Conservation (phyloP, 2,329 filamentous ascomycete genomes). For the Botryotinia calthae region DNA sequence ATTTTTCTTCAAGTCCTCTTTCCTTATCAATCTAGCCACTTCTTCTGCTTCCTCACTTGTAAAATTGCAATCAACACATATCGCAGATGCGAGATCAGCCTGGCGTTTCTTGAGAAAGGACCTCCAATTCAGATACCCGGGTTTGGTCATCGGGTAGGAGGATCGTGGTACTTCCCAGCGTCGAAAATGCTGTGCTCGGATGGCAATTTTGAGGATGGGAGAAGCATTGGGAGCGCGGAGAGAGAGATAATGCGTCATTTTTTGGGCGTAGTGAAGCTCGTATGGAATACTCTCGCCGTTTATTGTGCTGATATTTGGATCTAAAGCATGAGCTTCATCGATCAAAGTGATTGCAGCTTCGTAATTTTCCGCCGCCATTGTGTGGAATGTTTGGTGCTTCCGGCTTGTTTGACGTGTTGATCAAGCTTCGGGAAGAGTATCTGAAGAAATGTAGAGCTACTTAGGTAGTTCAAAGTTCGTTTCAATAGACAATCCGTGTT, state of each 20-base stretch:
- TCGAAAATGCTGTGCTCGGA: conserved; percentile 80
- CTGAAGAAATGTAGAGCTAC: not conserved
- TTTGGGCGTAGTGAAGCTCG: conserved; percentile 77
- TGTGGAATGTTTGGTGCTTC: not conserved
- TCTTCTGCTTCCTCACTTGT: conserved; percentile 53
- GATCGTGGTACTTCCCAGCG: conserved; percentile 78
- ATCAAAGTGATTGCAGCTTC: conserved; percentile 62
- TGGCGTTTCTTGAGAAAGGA: conserved; percentile 71
- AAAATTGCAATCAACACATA: conserved; percentile 46
- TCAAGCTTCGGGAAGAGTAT: not conserved
- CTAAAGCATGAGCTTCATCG: conserved; percentile 67
- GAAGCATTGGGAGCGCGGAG: conserved; percentile 60
- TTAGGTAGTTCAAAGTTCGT: too few relatives aligned
- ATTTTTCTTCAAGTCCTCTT: conserved; percentile 66
- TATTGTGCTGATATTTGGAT: conserved; percentile 57
- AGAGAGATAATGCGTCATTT: conserved; percentile 73
- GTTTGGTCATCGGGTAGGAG: conserved; percentile 69
- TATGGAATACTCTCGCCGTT: conserved; percentile 55
- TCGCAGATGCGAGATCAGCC: conserved; percentile 55
- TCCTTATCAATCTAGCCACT: conserved; percentile 71
- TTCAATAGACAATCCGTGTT: not conserved
- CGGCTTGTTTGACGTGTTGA: not conserved
- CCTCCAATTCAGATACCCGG: conserved; percentile 80
- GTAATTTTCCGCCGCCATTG: conserved; percentile 37
- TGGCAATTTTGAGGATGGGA: conserved; percentile 68